Conservation (phyloP, 2,329 filamentous ascomycete species). For the Diaporthe velutina region DNA sequence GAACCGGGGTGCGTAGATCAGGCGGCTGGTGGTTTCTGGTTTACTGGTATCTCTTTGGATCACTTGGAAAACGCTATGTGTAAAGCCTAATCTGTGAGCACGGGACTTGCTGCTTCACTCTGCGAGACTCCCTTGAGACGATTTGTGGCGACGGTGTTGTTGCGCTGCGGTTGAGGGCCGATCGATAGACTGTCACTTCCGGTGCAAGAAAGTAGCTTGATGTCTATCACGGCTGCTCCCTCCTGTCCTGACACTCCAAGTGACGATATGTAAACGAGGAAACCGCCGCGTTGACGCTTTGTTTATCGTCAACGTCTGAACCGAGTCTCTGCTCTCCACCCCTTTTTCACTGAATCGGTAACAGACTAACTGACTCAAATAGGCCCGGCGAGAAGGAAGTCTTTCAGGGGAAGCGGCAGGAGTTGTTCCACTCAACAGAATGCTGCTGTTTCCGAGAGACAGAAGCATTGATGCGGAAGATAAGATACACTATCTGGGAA, state of each 20-base stretch:
- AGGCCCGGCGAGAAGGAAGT: background rate
- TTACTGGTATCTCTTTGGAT: background rate
- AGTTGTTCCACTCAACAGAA: background rate
- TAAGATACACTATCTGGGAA: background rate
- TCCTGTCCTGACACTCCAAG: background rate
- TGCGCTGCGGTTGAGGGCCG: background rate
- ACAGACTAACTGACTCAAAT: slow-evolving; percentile 25
- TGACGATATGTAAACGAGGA: background rate
- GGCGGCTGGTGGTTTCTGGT: background rate
- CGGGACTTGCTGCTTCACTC: background rate
- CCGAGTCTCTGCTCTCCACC: background rate
- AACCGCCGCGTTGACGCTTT: background rate
- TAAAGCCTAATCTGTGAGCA: background rate
- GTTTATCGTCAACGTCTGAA: background rate
- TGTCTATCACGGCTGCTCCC: background rate
- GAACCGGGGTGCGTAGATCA: slow-evolving; percentile 28
- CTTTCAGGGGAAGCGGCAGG: background rate
- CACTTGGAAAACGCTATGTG: background rate
- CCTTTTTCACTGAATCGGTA: slow-evolving; percentile 23
- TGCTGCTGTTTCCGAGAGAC: background rate
- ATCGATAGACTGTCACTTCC: background rate
- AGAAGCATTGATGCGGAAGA: background rate
- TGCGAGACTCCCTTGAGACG: background rate
- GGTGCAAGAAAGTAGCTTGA: background rate
- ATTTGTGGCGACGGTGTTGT: background rate